Percentiles rank a stretch among this genome's conserved stretches.
These are phyloP conservation scores for Pichia sp. DNA, from an alignment of 1,139 yeast species.

Conservation along the genomic window DNA sequence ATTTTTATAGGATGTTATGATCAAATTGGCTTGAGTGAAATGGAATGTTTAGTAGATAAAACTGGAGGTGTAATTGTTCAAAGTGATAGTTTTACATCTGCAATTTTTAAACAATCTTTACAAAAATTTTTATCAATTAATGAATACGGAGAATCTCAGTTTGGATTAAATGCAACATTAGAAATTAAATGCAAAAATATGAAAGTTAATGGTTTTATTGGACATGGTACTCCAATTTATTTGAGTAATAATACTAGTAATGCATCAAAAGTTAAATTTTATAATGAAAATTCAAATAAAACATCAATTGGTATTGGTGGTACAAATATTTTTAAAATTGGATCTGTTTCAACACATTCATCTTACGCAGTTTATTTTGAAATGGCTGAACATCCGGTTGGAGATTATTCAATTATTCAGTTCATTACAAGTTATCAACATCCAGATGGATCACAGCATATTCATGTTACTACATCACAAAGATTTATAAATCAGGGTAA, in stretches of 20 bases:
- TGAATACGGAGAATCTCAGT: slow-evolving; percentile 34
- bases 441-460: slow-evolving; percentile 44
- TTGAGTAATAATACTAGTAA: slow-evolving; percentile 19
- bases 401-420: slow-evolving; percentile 47
- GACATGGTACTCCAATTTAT: slow-evolving; percentile 42
- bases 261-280: slow-evolving; percentile 1
- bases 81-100: slow-evolving; percentile 58
- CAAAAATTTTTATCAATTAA: slow-evolving; percentile 44
- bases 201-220: slow-evolving; percentile 52
- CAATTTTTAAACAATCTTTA: slow-evolving; percentile 61
- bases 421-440: slow-evolving; percentile 72
- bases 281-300: slow-evolving; percentile 19
- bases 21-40: slow-evolving; percentile 60
- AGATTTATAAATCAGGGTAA: slow-evolving; percentile 25
- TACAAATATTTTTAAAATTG: slow-evolving; percentile 58
- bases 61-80: slow-evolving; percentile 61
- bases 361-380: slow-evolving; percentile 56
- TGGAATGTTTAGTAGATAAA: slow-evolving; percentile 51
- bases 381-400: slow-evolving; percentile 31
- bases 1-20: slow-evolving; percentile 61
- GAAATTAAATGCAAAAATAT: slow-evolving; percentile 50
- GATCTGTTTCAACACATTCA: slow-evolving; percentile 50
- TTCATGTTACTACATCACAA: slow-evolving; percentile 41
- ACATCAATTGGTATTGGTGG: slow-evolving; percentile 43
- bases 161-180: slow-evolving; percentile 54